These are phyloP conservation scores for Boehmeria nivea DNA, from an alignment of 306 rosid genomes.

Conservation along the genomic window DNA sequence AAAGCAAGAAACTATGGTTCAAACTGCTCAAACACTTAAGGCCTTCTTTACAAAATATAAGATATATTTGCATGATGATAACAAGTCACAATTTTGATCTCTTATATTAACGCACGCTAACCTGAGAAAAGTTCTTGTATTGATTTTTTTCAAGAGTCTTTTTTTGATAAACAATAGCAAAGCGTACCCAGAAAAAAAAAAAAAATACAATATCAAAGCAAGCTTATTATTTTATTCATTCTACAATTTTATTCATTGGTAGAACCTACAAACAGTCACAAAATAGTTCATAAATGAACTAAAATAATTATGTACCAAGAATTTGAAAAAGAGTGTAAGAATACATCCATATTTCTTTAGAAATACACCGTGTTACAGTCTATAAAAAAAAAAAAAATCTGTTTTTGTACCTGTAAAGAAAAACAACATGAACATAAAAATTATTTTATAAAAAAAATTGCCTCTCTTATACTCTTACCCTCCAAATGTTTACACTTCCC, in stretches of 20 bases:
- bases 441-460: conserved; percentile 4
- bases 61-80: too few species aligned
- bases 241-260: not conserved
- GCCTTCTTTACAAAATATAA: too few species aligned
- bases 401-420: conserved; percentile 6
- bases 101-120: too few species aligned
- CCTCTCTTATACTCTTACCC: too few species aligned
- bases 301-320: not conserved
- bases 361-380: conserved; percentile 6
- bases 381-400: conserved; percentile 15
- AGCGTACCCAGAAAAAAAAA: too few species aligned
- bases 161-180: too few species aligned
- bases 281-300: not conserved
- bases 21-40: not conserved
- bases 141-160: too few species aligned
- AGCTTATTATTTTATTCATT: too few species aligned
- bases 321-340: not conserved
- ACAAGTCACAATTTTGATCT: too few species aligned
- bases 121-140: too few species aligned
- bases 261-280: not conserved
- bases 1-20: not conserved
- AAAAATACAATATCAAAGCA: too few species aligned
- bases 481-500: conserved; percentile 33
- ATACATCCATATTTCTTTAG: conserved; percentile 6
- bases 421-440: conserved; percentile 7